Evolutionary conservation across 345 rosid species (phyloP).

Genomic region (Murraya koenigii): DNA sequence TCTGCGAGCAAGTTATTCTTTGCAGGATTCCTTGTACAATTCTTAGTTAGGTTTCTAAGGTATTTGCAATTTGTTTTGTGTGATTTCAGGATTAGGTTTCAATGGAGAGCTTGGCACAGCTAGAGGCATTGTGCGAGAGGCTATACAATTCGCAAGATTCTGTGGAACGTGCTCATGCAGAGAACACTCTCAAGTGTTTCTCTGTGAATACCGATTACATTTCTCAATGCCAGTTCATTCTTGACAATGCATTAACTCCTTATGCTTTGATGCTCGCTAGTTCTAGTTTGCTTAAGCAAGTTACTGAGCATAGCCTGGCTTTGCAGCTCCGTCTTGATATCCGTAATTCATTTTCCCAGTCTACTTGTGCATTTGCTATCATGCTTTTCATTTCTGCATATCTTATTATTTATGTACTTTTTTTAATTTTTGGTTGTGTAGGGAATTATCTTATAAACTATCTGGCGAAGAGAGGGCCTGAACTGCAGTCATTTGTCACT

Average conservation of each 20-base stretch:
- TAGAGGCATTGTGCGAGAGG: constrained; percentile 97
- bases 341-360: constrained; percentile 35
- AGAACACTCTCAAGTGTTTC: constrained; percentile 88
- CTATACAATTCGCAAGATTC: constrained; percentile 92
- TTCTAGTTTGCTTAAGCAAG: constrained; percentile 94
- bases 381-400: constrained; percentile 5
- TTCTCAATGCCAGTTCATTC: constrained; percentile 94
- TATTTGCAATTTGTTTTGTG: not conserved
- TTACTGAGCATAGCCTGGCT: constrained; percentile 88
- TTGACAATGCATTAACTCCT: constrained; percentile 92
- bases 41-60: too few species aligned
- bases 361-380: not conserved
- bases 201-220: constrained; percentile 87
- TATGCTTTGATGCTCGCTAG: constrained; percentile 99
- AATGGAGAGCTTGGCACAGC: constrained; percentile 98
- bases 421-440: constrained; percentile 12
- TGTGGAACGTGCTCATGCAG: constrained; percentile 87
- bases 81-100: not conserved
- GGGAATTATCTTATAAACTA: constrained; percentile 84
- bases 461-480: constrained; percentile 90
- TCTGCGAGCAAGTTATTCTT: too few species aligned
- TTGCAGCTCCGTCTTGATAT: constrained; percentile 91
- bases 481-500: constrained; percentile 78
- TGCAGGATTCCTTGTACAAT: too few species aligned
- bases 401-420: not conserved